Percentiles rank a stretch among this genome's conserved stretches.
Evolutionary conservation across 305 asterid genomes (phyloP).

Genomic region (Ajuga reptans): DNA sequence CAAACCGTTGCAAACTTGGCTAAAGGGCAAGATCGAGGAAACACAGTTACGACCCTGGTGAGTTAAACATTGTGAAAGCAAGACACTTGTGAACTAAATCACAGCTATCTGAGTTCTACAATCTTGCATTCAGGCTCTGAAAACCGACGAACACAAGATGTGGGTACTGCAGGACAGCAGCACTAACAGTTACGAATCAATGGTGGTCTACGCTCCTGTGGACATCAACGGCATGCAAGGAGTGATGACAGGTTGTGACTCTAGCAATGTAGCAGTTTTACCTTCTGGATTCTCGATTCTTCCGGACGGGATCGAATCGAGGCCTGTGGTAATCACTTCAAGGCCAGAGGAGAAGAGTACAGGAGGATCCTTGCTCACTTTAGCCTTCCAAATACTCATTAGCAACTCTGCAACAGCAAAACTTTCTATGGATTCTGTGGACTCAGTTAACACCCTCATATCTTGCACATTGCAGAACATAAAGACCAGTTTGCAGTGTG

Average conservation of each 20-base stretch:
- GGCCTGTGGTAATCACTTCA: conserved; percentile 54
- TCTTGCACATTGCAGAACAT: conserved; percentile 61
- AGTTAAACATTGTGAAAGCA: background rate
- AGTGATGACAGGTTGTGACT: conserved; percentile 72
- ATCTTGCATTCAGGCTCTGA: conserved; percentile 43
- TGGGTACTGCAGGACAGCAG: conserved; percentile 74
- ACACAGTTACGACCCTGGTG: conserved; percentile 57
- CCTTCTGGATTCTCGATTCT: conserved; percentile 84
- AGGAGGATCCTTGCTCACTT: conserved; percentile 71
- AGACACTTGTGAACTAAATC: background rate
- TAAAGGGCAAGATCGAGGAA: conserved; percentile 76
- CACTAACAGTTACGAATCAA: conserved; percentile 57
- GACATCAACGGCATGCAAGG: conserved; percentile 61
- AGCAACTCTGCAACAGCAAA: conserved; percentile 48
- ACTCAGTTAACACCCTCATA: conserved; percentile 51
- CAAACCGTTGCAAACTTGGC: conserved; percentile 56
- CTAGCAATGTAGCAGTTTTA: conserved; percentile 50
- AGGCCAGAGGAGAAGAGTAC: conserved; percentile 53
- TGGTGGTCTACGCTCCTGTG: conserved; percentile 59
- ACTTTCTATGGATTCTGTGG: conserved; percentile 46
- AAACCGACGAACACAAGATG: conserved; percentile 35
- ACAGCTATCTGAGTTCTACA: background rate
- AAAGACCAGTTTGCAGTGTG: conserved; percentile 63
- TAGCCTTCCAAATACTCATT: conserved; percentile 60
- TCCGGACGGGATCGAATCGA: conserved; percentile 65